Conservation (phyloP, 495 filamentous ascomycete genomes). For the Oidiodendron maius region DNA sequence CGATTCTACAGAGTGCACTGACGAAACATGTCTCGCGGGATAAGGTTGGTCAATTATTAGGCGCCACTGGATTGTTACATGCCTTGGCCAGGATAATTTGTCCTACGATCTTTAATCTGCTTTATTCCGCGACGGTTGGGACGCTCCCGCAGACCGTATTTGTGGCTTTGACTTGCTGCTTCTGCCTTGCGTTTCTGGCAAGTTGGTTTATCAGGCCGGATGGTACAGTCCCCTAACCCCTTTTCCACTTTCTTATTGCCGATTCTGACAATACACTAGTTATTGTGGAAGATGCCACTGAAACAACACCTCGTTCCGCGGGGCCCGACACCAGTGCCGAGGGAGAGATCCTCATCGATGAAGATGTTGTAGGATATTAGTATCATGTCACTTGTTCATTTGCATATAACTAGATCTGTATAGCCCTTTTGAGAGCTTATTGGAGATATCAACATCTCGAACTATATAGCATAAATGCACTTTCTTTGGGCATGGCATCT, state of each 20-base stretch:
- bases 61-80: slow-evolving; percentile 81
- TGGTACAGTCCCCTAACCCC: slow-evolving; percentile 49
- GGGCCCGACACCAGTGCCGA: slow-evolving; percentile 1
- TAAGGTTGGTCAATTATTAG: slow-evolving; percentile 75
- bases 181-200: slow-evolving; percentile 56
- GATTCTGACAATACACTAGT: slow-evolving; percentile 6
- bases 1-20: slow-evolving; percentile 72
- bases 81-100: slow-evolving; percentile 71
- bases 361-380: slow-evolving; percentile 20
- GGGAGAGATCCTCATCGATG: slow-evolving; percentile 19
- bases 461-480: too few relatives aligned
- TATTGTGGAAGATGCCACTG: slow-evolving; percentile 12
- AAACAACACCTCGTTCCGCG: neutral
- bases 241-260: too few relatives aligned
- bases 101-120: slow-evolving; percentile 74
- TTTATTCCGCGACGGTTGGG: slow-evolving; percentile 77
- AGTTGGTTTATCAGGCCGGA: slow-evolving; percentile 67
- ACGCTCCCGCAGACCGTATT: slow-evolving; percentile 79
- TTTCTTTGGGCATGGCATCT: too few relatives aligned
- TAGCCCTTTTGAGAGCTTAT: neutral
- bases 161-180: slow-evolving; percentile 60
- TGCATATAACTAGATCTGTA: neutral
- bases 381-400: neutral
- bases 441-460: too few relatives aligned
- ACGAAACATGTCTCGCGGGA: slow-evolving; percentile 88